Conservation (phyloP, 805 yeast genomes). For the Hanseniaspora lindneri region DNA sequence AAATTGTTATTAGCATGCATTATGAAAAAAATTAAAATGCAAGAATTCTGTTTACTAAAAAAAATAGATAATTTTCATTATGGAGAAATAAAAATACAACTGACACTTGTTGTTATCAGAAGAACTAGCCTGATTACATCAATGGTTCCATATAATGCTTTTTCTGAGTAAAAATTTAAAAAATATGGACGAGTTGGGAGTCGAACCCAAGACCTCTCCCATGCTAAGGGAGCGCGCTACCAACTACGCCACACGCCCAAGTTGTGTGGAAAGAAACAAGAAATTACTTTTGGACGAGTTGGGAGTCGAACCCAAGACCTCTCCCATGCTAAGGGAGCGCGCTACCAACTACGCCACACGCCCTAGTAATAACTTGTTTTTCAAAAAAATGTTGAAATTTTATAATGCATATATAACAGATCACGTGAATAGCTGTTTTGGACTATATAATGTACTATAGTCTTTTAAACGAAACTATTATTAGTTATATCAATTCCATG, state of each 20-base stretch:
- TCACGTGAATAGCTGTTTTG: neutral
- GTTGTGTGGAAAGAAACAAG: neutral
- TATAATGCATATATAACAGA: neutral
- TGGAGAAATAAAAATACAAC: no score
- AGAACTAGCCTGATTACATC: no score
- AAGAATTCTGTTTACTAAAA: no score
- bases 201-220: constrained; percentile 72
- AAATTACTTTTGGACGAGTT: constrained; percentile 44
- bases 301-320: constrained; percentile 72
- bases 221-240: constrained; percentile 75
- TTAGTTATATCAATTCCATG: no score
- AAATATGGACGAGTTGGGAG: constrained; percentile 57
- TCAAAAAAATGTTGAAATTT: neutral
- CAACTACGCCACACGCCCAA: constrained; percentile 55
- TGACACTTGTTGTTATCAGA: no score
- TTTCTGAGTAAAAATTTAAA: neutral
- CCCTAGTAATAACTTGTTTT: constrained; percentile 30
- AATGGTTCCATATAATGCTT: no score
- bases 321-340: constrained; percentile 72
- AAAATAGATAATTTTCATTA: no score
- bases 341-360: constrained; percentile 79
- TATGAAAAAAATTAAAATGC: no score
- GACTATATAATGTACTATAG: no score
- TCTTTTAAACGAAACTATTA: no score
- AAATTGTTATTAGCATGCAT: no score